Evolutionary conservation across 768 basidiomycete species (phyloP).

Genomic region (Lentinula detonsa): DNA sequence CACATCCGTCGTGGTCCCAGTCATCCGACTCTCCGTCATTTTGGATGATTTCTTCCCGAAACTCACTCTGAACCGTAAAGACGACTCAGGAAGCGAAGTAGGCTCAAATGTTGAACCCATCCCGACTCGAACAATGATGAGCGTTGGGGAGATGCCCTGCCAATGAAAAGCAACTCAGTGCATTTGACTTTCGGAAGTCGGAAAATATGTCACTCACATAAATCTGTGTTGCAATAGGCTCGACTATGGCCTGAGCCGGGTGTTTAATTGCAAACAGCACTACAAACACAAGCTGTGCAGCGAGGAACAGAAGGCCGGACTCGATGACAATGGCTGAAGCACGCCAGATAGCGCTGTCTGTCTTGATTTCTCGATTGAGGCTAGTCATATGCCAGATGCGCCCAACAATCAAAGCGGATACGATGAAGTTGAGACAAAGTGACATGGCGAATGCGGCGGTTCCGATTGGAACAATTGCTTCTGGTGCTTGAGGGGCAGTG

Average conservation of each 20-base stretch:
- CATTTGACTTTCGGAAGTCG: not conserved
- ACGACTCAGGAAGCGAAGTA: not conserved
- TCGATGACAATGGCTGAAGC: constrained; percentile 32
- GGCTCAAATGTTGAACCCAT: not conserved
- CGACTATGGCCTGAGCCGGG: constrained; percentile 29
- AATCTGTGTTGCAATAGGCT: constrained; percentile 30
- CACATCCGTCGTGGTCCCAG: not conserved
- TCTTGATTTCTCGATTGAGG: constrained; percentile 9
- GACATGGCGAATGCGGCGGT: constrained; percentile 31
- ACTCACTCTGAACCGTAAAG: not conserved
- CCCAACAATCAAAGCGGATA: constrained; percentile 33
- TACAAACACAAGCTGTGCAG: constrained; percentile 33
- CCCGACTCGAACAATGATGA: not conserved
- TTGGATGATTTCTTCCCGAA: not conserved
- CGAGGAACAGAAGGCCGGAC: constrained; percentile 33
- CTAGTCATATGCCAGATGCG: constrained; percentile 28
- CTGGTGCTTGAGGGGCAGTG: constrained; percentile 25
- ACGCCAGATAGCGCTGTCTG: constrained; percentile 12
- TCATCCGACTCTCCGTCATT: not conserved
- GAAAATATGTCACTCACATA: constrained; percentile 21
- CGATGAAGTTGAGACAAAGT: constrained; percentile 33
- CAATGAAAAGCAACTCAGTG: no score
- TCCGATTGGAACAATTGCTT: constrained; percentile 26
- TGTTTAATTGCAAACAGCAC: constrained; percentile 26
- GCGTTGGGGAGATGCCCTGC: not conserved